These are phyloP conservation scores for Rosa multiflora DNA, from an alignment of 306 rosid species.

Conservation along the genomic window DNA sequence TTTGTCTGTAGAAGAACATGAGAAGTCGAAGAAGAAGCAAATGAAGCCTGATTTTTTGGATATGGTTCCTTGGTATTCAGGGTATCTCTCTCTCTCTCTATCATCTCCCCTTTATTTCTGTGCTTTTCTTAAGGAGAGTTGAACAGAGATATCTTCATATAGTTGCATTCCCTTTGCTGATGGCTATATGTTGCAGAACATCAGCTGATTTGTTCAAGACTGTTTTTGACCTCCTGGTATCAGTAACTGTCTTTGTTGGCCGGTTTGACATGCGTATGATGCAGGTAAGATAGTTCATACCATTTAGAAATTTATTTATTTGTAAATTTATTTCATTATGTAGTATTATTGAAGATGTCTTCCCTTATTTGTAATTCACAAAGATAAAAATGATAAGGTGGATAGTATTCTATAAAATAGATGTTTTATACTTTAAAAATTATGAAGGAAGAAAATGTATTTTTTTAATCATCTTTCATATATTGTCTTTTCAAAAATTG, in stretches of 20 bases:
- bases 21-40: slow-evolving; percentile 80
- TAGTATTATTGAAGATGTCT: not conserved
- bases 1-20: slow-evolving; percentile 73
- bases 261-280: slow-evolving; percentile 99
- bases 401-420: not conserved
- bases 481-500: not conserved
- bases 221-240: slow-evolving; percentile 90
- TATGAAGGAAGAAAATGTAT: not conserved
- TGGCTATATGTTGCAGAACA: slow-evolving; percentile 65
- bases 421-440: not conserved
- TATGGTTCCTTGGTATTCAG: slow-evolving; percentile 99
- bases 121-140: not conserved
- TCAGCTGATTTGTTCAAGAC: slow-evolving; percentile 99
- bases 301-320: not conserved
- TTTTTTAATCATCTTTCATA: not conserved
- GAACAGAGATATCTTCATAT: slow-evolving; percentile 10
- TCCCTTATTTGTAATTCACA: not conserved
- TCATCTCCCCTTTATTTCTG: slow-evolving; percentile 8
- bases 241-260: slow-evolving; percentile 96
- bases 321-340: not conserved
- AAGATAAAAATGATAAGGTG: not conserved
- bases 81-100: slow-evolving; percentile 44
- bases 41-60: slow-evolving; percentile 92
- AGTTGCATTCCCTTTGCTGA: slow-evolving; percentile 28
- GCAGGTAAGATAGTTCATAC: slow-evolving; percentile 59